phyloP scores from a whole-genome alignment of 176 grass and related monocot genomes.

The Oropetium thomaeum region DNA sequence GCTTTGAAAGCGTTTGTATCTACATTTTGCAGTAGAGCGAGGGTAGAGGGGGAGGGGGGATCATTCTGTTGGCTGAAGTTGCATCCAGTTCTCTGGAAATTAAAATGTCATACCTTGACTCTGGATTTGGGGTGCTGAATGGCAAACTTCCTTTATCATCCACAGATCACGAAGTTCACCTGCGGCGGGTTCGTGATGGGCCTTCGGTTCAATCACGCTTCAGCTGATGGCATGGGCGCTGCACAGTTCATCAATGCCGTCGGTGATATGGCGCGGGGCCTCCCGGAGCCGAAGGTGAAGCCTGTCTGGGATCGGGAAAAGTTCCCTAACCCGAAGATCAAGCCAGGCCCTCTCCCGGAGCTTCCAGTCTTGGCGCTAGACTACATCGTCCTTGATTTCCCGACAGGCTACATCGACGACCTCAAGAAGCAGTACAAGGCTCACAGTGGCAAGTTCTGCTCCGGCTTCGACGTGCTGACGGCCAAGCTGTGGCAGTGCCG shows the following conservation, averaged over 20 bases:
- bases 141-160: not conserved
- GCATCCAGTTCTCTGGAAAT: not conserved
- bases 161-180: slow-evolving; percentile 68
- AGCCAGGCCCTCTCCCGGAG: slow-evolving; percentile 42
- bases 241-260: slow-evolving; percentile 60
- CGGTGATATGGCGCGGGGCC: slow-evolving; percentile 58
- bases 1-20: not conserved
- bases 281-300: slow-evolving; percentile 33
- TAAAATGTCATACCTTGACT: not conserved
- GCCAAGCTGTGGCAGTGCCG: slow-evolving; percentile 61
- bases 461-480: slow-evolving; percentile 58
- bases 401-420: slow-evolving; percentile 39
- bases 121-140: not conserved
- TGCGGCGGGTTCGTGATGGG: slow-evolving; percentile 71
- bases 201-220: slow-evolving; percentile 61
- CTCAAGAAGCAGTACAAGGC: slow-evolving; percentile 51
- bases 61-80: not conserved
- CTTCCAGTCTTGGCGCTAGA: slow-evolving; percentile 42
- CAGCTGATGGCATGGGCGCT: slow-evolving; percentile 56
- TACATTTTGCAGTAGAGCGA: not conserved
- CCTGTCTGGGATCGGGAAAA: slow-evolving; percentile 63
- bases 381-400: slow-evolving; percentile 49
- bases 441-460: slow-evolving; percentile 67
- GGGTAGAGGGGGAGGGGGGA: no score
- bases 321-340: slow-evolving; percentile 53